Evolutionary conservation across 2,329 filamentous ascomycete species (phyloP), one percentile per base, ranked within the genome.

Genomic region (Thielaviopsis ethacetica): DNA sequence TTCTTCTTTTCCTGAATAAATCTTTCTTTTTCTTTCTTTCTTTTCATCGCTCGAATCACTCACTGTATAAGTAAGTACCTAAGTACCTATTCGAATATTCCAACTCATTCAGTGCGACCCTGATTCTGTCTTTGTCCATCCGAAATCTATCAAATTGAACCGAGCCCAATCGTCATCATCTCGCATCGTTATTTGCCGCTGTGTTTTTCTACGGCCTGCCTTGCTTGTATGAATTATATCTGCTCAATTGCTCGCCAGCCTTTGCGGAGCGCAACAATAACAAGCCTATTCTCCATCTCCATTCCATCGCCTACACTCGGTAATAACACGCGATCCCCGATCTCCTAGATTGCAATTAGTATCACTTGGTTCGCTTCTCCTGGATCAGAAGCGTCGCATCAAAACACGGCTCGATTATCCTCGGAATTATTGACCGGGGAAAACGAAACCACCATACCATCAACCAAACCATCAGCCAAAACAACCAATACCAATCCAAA

Each of bases 291-390:
- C 13, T 56, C 54, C 5, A 24, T 30, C 21, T 56, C 22, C 12
- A 44, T 47, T 53, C 19, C 47, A 53, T 53, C 53, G 54, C 54
- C 54, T 53, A 57, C 47, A 27, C 58, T 57, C 50, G 49, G 34
- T 38, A 56, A 50, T 44, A 60, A 52, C 47, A 53, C 54, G 50
- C 54, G 22, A 56, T 57, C 56, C 54, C 54, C 49, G 49, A 53
- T 58, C 56, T 38, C 54, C 56, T 58, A 54, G 50, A 58, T 54
- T 57, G 41, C 22, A 17, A 38, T 49, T 59, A 59, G 57, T 54
- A 59, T 58, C 57, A 54, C 57, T 59, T n/a, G 26, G 52, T 51
- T 55, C 57, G 52, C 57, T 59, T 59, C 53, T 59, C 22, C 57
- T 55, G 44, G 52, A 49, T 51, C 57, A 54, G 52, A 34, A 54